phyloP scores from a whole-genome alignment of 1,284 basidiomycete species.

The Melampsora americana region DNA sequence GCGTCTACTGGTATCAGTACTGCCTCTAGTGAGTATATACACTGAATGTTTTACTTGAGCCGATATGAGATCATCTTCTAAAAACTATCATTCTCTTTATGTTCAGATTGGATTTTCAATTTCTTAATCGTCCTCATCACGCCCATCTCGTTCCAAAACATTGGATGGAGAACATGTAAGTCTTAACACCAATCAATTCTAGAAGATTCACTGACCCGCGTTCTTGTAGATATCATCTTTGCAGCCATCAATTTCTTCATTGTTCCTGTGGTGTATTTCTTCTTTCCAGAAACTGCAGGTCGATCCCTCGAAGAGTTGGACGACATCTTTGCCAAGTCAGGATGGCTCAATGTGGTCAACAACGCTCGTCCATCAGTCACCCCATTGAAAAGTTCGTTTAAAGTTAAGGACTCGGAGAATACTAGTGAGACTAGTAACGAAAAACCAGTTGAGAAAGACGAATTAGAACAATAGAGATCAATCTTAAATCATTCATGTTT shows the following conservation, averaged over 20 bases:
- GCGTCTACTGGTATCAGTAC: slow-evolving; percentile 68
- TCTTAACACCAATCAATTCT: not conserved
- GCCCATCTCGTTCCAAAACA: slow-evolving; percentile 65
- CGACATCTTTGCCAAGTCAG: slow-evolving; percentile 49
- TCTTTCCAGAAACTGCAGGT: slow-evolving; percentile 68
- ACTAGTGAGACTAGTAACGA: not conserved
- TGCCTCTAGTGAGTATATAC: slow-evolving; percentile 58
- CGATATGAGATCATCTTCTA: slow-evolving; percentile 52
- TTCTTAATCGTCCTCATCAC: slow-evolving; percentile 65
- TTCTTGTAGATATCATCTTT: slow-evolving; percentile 60
- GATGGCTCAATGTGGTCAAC: slow-evolving; percentile 30
- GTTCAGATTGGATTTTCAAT: slow-evolving; percentile 63
- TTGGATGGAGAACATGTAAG: slow-evolving; percentile 61
- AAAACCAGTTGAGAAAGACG: not conserved
- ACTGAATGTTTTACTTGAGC: slow-evolving; percentile 49
- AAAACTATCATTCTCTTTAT: slow-evolving; percentile 50
- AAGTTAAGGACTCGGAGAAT: not conserved
- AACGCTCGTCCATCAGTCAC: slow-evolving; percentile 27
- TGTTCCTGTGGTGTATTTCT: slow-evolving; percentile 63
- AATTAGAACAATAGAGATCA: not conserved
- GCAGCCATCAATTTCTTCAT: slow-evolving; percentile 64
- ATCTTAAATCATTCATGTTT: no score
- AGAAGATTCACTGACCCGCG: not conserved
- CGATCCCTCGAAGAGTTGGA: slow-evolving; percentile 61
- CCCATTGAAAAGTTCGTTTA: not conserved